A percentile compares a stretch with the other conserved stretches of the same genome.
Evolutionary conservation across 2,329 filamentous ascomycete genomes (phyloP).

Genomic region (Talaromyces islandicus): DNA sequence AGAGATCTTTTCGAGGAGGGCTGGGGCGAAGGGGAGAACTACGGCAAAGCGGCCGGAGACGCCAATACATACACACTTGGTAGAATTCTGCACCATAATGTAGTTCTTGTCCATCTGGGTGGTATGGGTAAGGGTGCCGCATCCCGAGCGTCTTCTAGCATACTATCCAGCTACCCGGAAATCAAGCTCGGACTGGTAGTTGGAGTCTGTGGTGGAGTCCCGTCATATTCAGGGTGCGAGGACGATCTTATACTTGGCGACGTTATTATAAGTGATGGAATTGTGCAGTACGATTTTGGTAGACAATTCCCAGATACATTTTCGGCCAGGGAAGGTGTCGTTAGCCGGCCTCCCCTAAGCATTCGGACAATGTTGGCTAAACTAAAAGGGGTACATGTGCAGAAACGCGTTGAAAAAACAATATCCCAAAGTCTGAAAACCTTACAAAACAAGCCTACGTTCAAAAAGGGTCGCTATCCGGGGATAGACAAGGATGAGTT

Average conservation of each 20-base stretch:
- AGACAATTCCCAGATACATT: constrained; percentile 16
- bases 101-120: not conserved
- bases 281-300: constrained; percentile 24
- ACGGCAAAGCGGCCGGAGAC: not conserved
- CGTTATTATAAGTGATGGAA: constrained; percentile 20
- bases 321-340: not conserved
- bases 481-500: constrained; percentile 15
- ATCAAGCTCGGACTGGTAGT: not conserved
- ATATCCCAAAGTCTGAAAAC: not conserved
- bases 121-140: constrained; percentile 1
- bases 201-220: not conserved
- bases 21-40: not conserved
- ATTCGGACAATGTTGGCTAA: not conserved
- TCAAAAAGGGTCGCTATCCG: constrained; percentile 9
- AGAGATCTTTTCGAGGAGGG: not conserved
- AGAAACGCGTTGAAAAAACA: not conserved
- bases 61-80: not conserved
- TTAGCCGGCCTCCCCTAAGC: not conserved
- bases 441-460: not conserved
- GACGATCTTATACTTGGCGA: constrained; percentile 19
- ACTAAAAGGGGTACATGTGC: not conserved
- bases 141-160: constrained; percentile 11
- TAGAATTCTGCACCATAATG: not conserved
- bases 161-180: constrained; percentile 26
- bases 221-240: not conserved